Percentiles rank a stretch among this genome's conserved stretches.
phyloP scores from a whole-genome alignment of 768 basidiomycete genomes.

The Suillus spraguei region DNA sequence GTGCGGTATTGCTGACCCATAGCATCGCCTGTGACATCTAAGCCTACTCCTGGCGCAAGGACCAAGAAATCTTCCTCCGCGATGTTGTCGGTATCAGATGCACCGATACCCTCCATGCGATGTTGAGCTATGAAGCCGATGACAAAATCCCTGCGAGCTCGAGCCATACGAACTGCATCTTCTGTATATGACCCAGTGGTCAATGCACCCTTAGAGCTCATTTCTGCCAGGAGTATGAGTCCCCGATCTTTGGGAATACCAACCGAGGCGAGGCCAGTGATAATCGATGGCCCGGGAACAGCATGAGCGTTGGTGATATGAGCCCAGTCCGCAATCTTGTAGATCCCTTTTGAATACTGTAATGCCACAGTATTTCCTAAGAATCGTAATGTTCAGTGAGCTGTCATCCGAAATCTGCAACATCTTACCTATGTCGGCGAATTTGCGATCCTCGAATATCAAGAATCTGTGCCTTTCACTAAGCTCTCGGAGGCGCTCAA shows the following conservation, averaged over 20 bases:
- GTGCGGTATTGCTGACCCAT: conserved; percentile 98
- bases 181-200: conserved; percentile 84
- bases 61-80: conserved; percentile 82
- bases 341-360: conserved; percentile 91
- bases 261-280: conserved; percentile 86
- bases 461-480: conserved; percentile 86
- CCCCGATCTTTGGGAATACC: conserved; percentile 81
- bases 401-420: background rate
- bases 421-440: conserved; percentile 91
- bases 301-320: conserved; percentile 98
- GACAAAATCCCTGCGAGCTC: conserved; percentile 80
- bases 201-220: conserved; percentile 90
- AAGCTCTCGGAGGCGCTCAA: conserved; percentile 68
- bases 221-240: conserved; percentile 90
- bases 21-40: conserved; percentile 75
- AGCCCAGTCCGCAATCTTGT: conserved; percentile 94
- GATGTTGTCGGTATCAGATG: conserved; percentile 28
- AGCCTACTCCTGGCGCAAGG: conserved; percentile 89
- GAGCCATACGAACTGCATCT: conserved; percentile 86
- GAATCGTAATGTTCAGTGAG: conserved; percentile 12
- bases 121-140: conserved; percentile 95
- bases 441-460: conserved; percentile 98
- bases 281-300: conserved; percentile 93
- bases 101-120: conserved; percentile 73
- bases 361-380: conserved; percentile 94